phyloP scores from a whole-genome alignment of 1,284 basidiomycete genomes.

The Taiwanofungus camphoratus region DNA sequence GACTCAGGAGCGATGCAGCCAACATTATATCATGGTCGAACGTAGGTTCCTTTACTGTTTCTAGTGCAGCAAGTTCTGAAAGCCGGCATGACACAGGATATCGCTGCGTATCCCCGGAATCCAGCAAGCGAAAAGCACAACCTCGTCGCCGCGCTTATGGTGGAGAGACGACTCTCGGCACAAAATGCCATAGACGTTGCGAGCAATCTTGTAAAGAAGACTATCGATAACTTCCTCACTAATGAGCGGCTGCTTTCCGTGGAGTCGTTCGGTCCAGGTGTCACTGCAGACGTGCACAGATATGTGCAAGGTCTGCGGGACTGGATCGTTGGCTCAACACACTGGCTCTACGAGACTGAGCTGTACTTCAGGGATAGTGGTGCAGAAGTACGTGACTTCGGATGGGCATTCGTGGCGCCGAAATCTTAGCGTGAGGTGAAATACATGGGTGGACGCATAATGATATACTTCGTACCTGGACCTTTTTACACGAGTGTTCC shows the following conservation, averaged over 20 bases:
- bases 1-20: constrained; percentile 33
- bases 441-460: too few species aligned
- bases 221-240: constrained; percentile 32
- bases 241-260: constrained; percentile 27
- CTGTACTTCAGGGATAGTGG: constrained; percentile 52
- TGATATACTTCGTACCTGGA: too few species aligned
- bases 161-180: constrained; percentile 33
- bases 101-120: constrained; percentile 42
- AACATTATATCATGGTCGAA: constrained; percentile 44
- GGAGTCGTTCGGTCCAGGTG: constrained; percentile 7
- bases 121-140: constrained; percentile 33
- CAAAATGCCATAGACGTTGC: constrained; percentile 46
- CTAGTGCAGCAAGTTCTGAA: neutral
- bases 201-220: constrained; percentile 34
- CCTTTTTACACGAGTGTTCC: too few species aligned
- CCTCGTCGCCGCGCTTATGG: constrained; percentile 40
- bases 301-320: constrained; percentile 46
- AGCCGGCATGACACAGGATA: constrained; percentile 34
- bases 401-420: constrained; percentile 51
- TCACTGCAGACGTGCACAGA: constrained; percentile 29
- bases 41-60: constrained; percentile 29
- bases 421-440: too few species aligned
- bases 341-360: constrained; percentile 58
- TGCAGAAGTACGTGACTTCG: constrained; percentile 51
- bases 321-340: constrained; percentile 44